phyloP scores from a whole-genome alignment of 2,329 filamentous ascomycete genomes.

The Zalaria sp. region DNA sequence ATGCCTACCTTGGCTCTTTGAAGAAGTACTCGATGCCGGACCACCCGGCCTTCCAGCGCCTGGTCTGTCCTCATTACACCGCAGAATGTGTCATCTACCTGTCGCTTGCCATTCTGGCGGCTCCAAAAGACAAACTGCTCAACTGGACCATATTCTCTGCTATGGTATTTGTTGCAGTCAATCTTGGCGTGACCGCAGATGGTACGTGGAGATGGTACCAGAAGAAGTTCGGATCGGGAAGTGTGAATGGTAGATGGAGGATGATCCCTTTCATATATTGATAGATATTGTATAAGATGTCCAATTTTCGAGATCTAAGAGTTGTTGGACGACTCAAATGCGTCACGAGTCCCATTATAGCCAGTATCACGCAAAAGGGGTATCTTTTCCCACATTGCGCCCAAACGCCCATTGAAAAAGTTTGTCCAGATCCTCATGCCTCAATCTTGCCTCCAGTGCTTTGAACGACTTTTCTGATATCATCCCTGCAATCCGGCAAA shows the following conservation, averaged over 20 bases:
- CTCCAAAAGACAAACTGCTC: conserved; percentile 48
- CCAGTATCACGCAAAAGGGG: no score
- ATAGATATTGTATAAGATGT: background rate
- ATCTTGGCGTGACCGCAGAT: conserved; percentile 68
- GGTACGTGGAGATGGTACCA: conserved; percentile 70
- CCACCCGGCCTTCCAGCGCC: conserved; percentile 53
- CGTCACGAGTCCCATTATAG: no score
- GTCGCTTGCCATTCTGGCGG: conserved; percentile 58
- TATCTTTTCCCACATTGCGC: no score
- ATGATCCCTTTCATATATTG: conserved; percentile 55
- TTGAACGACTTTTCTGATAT: conserved; percentile 37
- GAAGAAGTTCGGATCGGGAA: conserved; percentile 55
- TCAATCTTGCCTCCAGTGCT: conserved; percentile 23
- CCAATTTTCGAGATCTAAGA: no score
- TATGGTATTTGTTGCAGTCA: conserved; percentile 58
- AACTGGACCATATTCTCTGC: conserved; percentile 64
- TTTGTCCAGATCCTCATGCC: no score
- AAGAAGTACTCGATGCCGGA: conserved; percentile 69
- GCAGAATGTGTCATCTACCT: conserved; percentile 78
- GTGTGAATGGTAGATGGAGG: conserved; percentile 50
- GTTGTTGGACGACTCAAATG: no score
- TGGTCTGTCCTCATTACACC: conserved; percentile 83
- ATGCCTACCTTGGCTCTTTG: conserved; percentile 30
- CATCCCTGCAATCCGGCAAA: conserved; percentile 41
- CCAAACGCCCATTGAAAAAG: no score